Base-by-base conservation (phyloP, 768 basidiomycete genomes). In the Boletus rubropictus region DNA sequence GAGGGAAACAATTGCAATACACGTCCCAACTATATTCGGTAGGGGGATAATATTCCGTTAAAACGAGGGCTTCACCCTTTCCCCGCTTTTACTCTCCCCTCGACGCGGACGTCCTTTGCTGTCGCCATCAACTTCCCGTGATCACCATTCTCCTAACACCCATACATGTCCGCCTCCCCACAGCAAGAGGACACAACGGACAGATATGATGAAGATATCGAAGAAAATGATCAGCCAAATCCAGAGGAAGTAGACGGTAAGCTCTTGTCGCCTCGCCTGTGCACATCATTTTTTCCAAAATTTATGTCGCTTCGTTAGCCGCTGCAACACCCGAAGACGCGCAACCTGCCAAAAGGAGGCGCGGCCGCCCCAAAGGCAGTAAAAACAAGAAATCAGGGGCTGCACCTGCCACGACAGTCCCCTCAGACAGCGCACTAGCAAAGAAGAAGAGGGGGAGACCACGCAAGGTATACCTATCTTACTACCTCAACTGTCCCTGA, bases 321-420 rank as follows among this genome's bases (percentile, higher is more conserved):
- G 65, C 70, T 51, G 61, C 73, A 49, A 67, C 72, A 47, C 63
- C 71, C 51, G 62, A 44, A 56, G 59, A 67, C 49, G 57, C 68
- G 18, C 63, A 60, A 46, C 43, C 78, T 34, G 57, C 62, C 51
- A 93, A 90, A 72, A 82, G 91, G 59, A 82, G 87, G 60, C 79
- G 92, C 39, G 92, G 92, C 44, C 81, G 92, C 55, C 92, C 92
- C 51, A 89, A 84, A 66, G 91, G 91, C 58, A 89, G 86, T 68
- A 93, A 88, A 72, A 81, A 81, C 69, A 81, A 79, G 72, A 78
- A 76, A 60, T 65, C 62, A 54, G 60, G 64, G 62, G 69, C 61
- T 50, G 54, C 67, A 32, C 55, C 66, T 46, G 32, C 66, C 14
- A 53, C 68, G 15, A 52, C 59, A 12, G 50, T 51, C 24, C 52